Conservation (phyloP, 768 basidiomycete species). For the Naganishia onofrii region DNA sequence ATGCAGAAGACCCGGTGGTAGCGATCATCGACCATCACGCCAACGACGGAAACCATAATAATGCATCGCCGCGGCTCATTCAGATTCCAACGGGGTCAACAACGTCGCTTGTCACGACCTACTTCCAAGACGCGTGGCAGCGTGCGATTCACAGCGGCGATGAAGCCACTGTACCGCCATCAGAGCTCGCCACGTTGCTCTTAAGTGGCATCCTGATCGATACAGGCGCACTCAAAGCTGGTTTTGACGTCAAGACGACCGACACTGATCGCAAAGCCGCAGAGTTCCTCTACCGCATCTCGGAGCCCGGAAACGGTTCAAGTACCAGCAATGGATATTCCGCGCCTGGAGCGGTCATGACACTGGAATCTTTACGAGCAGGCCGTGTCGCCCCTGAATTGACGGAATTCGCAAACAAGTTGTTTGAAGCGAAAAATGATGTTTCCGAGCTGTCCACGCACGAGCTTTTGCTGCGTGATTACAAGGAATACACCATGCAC, state of each 20-base stretch:
- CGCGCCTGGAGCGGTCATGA: conserved; percentile 48
- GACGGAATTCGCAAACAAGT: conserved; percentile 54
- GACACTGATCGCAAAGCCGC: conserved; percentile 65
- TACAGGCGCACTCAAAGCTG: conserved; percentile 71
- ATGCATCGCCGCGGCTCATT: conserved; percentile 65
- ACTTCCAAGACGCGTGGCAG: conserved; percentile 53
- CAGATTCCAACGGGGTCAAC: conserved; percentile 69
- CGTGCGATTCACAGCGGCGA: conserved; percentile 30
- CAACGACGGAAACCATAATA: conserved; percentile 70
- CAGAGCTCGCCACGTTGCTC: conserved; percentile 71
- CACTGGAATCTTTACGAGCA: conserved; percentile 1
- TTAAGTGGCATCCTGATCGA: conserved; percentile 80
- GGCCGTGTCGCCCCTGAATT: conserved; percentile 30
- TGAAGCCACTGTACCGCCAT: conserved; percentile 41
- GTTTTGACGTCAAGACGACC: conserved; percentile 67
- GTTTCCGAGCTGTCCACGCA: conserved; percentile 66
- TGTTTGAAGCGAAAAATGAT: conserved; percentile 64
- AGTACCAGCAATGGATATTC: neutral
- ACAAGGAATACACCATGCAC: conserved; percentile 74
- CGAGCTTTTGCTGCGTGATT: conserved; percentile 89
- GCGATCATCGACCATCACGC: conserved; percentile 88
- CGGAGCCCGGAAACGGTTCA: neutral
- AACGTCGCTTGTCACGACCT: conserved; percentile 63
- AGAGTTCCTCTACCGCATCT: conserved; percentile 59
- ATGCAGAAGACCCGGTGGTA: conserved; percentile 58